phyloP scores from a whole-genome alignment of 2,329 filamentous ascomycete genomes.

The Colletotrichum sp. region DNA sequence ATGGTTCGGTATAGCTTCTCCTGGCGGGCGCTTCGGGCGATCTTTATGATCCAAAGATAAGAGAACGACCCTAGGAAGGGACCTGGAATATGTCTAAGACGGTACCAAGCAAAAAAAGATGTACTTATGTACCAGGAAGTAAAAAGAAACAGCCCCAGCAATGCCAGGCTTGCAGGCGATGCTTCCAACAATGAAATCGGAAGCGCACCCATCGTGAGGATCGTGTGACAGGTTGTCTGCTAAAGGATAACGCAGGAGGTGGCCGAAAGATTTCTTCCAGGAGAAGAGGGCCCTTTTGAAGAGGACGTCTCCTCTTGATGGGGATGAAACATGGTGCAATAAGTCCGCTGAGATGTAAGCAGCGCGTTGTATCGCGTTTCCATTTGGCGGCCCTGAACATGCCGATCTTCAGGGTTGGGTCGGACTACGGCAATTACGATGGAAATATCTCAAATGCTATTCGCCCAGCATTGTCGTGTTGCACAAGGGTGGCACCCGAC shows the following conservation, averaged over 20 bases:
- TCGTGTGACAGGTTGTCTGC: background rate
- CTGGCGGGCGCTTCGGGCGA: constrained; percentile 25
- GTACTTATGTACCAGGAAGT: background rate
- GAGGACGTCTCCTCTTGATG: background rate
- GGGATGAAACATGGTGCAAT: background rate
- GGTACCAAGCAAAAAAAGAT: constrained; percentile 25
- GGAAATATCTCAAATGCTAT: background rate
- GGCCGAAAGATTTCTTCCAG: background rate
- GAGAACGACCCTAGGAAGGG: background rate
- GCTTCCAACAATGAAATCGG: background rate
- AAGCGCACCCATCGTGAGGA: background rate
- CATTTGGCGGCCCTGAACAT: background rate
- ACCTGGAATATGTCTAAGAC: constrained; percentile 25
- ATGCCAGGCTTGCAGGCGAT: background rate
- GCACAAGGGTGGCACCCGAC: background rate
- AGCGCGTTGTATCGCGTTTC: background rate
- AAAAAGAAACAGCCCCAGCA: background rate
- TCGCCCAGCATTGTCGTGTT: background rate
- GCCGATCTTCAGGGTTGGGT: background rate
- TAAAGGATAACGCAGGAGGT: background rate
- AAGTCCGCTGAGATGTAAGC: background rate
- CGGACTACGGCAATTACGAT: background rate
- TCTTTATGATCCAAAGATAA: constrained; percentile 26
- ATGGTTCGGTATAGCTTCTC: constrained; percentile 25
- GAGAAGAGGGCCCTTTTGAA: background rate